Evolutionary conservation across 2,329 filamentous ascomycete genomes (phyloP).

Genomic region (Xylaria sp.): DNA sequence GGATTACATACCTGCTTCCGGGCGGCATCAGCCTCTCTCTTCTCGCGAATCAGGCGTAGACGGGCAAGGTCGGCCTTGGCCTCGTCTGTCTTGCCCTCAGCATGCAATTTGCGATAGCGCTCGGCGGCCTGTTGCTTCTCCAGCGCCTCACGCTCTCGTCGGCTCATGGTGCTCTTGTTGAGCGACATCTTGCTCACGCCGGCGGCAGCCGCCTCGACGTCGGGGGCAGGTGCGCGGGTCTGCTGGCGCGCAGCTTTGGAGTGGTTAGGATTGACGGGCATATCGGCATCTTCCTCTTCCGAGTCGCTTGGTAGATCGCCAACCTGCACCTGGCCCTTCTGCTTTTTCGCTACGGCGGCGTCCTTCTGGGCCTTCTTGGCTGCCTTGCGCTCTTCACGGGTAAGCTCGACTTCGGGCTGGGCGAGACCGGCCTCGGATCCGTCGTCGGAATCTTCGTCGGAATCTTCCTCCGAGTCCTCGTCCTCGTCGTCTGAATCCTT

Average conservation of each 20-base stretch:
- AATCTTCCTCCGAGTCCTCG: slow-evolving; percentile 41
- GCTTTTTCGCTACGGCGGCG: slow-evolving; percentile 74
- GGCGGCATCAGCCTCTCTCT: slow-evolving; percentile 76
- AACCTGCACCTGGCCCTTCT: slow-evolving; percentile 65
- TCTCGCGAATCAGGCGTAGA: slow-evolving; percentile 74
- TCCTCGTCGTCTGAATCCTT: slow-evolving; percentile 48
- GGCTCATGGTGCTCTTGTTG: slow-evolving; percentile 46
- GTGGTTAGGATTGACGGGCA: slow-evolving; percentile 91
- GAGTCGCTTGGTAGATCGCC: slow-evolving; percentile 78
- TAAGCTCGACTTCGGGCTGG: slow-evolving; percentile 50
- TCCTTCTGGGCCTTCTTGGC: slow-evolving; percentile 87
- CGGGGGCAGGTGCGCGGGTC: slow-evolving; percentile 39
- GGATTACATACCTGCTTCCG: slow-evolving; percentile 65
- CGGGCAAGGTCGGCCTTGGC: slow-evolving; percentile 84
- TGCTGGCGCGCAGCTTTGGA: slow-evolving; percentile 66
- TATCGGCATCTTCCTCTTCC: slow-evolving; percentile 43
- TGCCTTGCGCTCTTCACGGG: slow-evolving; percentile 81
- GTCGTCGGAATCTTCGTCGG: slow-evolving; percentile 38
- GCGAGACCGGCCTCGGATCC: slow-evolving; percentile 45
- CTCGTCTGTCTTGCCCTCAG: slow-evolving; percentile 94
- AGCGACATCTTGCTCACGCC: slow-evolving; percentile 51
- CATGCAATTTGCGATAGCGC: slow-evolving; percentile 84
- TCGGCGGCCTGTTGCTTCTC: slow-evolving; percentile 87
- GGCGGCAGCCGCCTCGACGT: slow-evolving; percentile 48
- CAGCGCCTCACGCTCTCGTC: slow-evolving; percentile 64